Conservation (phyloP, 2,329 filamentous ascomycete genomes). For the Lachnellula occidentalis region DNA sequence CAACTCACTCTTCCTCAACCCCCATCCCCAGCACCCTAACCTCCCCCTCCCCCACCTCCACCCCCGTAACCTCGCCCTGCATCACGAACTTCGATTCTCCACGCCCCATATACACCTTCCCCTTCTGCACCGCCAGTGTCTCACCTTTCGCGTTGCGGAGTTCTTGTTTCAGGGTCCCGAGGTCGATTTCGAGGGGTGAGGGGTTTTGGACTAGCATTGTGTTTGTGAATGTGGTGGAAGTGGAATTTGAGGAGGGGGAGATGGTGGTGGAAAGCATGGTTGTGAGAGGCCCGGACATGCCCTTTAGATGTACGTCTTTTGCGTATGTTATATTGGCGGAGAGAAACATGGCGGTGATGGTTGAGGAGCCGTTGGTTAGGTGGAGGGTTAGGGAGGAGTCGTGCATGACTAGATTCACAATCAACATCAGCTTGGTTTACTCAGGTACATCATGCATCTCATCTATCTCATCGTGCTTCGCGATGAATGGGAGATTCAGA, state of each 20-base stretch:
- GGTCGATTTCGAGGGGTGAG: constrained; percentile 10
- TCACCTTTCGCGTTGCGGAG: constrained; percentile 8
- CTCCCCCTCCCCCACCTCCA: too few species aligned
- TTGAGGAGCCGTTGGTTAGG: constrained; percentile 8
- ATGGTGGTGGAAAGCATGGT: constrained; percentile 5
- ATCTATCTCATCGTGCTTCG: too few species aligned
- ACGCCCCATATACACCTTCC: constrained; percentile 6
- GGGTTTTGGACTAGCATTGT: constrained; percentile 8
- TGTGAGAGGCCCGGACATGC: constrained; percentile 12
- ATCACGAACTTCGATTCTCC: constrained; percentile 4
- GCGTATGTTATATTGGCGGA: constrained; percentile 4
- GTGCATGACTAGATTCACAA: too few species aligned
- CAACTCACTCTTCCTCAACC: too few species aligned
- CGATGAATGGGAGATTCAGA: too few species aligned
- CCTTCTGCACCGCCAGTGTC: constrained; percentile 8
- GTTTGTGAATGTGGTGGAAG: constrained; percentile 11
- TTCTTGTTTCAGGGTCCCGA: constrained; percentile 10
- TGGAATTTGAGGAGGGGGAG: too few species aligned
- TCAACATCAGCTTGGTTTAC: too few species aligned
- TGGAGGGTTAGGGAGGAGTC: constrained; percentile 7
- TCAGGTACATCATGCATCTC: too few species aligned
- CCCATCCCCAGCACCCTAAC: too few species aligned
- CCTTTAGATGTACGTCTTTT: constrained; percentile 9
- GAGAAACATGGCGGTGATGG: constrained; percentile 7
- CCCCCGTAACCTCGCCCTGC: neutral